A percentile compares a stretch with the other conserved stretches of the same genome.
Conservation (phyloP, 768 basidiomycete species). For the Termitomyces bulborhizus region DNA sequence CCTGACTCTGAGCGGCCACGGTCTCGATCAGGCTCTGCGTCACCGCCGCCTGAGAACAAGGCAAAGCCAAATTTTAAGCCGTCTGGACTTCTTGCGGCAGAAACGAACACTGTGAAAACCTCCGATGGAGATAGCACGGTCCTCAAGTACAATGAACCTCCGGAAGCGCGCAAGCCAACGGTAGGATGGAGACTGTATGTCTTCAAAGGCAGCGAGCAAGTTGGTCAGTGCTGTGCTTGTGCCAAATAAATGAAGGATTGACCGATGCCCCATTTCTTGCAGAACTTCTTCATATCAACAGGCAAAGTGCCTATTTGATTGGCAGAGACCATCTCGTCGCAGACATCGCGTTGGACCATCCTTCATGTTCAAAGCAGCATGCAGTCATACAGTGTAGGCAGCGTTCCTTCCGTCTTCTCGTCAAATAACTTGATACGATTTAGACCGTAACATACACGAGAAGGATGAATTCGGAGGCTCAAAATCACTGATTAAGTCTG, state of each 20-base stretch:
- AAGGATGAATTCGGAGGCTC: conserved; percentile 82
- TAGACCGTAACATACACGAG: conserved; percentile 79
- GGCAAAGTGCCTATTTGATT: conserved; percentile 91
- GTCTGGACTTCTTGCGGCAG: conserved; percentile 91
- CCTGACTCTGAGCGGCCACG: conserved; percentile 28
- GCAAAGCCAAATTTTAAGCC: conserved; percentile 85
- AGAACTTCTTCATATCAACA: conserved; percentile 91
- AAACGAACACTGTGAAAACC: conserved; percentile 84
- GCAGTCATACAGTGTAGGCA: conserved; percentile 87
- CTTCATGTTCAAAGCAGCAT: conserved; percentile 98
- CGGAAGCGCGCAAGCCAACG: conserved; percentile 90
- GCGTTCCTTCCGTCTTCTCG: neutral
- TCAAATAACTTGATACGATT: conserved; percentile 6
- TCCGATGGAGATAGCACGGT: conserved; percentile 74
- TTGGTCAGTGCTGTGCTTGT: conserved; percentile 50
- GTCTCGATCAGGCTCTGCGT: conserved; percentile 33
- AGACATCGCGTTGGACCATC: conserved; percentile 88
- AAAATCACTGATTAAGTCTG: conserved; percentile 82
- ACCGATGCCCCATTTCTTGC: neutral
- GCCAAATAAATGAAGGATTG: neutral
- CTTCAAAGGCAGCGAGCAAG: conserved; percentile 92
- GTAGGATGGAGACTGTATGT: conserved; percentile 94
- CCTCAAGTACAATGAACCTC: conserved; percentile 97
- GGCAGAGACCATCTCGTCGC: conserved; percentile 85
- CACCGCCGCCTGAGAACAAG: conserved; percentile 47